Evolutionary conservation across 2,329 filamentous ascomycete genomes (phyloP).

Genomic region (Aspergillus caelatus): DNA sequence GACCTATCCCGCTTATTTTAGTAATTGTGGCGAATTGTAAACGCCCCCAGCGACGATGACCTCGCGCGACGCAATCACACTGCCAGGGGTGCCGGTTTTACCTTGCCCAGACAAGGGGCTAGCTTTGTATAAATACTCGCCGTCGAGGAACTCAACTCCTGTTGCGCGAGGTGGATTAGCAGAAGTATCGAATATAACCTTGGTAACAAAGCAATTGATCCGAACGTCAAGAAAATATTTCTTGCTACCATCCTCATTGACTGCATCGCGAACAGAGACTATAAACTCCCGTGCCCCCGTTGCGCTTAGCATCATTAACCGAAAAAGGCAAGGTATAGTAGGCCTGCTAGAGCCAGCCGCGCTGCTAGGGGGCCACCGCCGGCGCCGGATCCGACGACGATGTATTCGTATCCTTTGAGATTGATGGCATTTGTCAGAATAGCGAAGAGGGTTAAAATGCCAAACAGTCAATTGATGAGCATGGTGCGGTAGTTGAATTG

Average conservation of each 20-base stretch:
- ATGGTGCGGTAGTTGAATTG: too few relatives aligned
- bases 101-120: conserved; percentile 39
- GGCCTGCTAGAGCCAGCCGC: too few relatives aligned
- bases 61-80: conserved; percentile 43
- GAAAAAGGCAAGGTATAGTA: conserved; percentile 63
- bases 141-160: conserved; percentile 54
- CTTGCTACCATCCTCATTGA: conserved; percentile 27
- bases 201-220: conserved; percentile 52
- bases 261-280: conserved; percentile 27
- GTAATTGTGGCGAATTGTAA: conserved; percentile 66
- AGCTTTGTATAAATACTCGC: conserved; percentile 51
- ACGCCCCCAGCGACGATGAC: conserved; percentile 57
- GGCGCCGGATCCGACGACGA: too few relatives aligned
- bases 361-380: too few relatives aligned
- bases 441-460: too few relatives aligned
- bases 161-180: conserved; percentile 45
- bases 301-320: conserved; percentile 35
- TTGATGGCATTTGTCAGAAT: too few relatives aligned
- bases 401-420: too few relatives aligned
- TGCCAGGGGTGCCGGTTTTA: background rate
- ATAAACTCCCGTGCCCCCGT: conserved; percentile 47
- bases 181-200: conserved; percentile 47
- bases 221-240: conserved; percentile 61
- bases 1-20: too few relatives aligned
- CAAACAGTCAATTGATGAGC: too few relatives aligned